Evolutionary conservation across 305 asterid genomes (phyloP), one percentile per base, ranked within the genome.

Genomic region (Euphrasia arctica): DNA sequence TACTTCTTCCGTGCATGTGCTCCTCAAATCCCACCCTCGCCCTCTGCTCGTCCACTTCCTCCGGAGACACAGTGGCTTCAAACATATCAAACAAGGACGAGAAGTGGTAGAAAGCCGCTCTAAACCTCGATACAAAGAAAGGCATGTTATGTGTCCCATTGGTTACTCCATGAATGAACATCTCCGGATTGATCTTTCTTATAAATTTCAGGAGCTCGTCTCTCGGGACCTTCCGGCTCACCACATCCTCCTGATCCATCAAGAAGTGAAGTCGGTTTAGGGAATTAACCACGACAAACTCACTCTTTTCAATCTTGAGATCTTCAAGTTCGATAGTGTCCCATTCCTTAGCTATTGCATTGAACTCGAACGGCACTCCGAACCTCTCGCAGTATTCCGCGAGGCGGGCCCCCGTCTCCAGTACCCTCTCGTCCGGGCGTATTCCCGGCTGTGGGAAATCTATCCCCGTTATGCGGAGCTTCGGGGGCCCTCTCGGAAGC

Each of bases 391-490:
- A 82, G 78, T 79, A 79, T 32, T 74, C 71, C 0, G 60, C 69
- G 0, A 82, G 79, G 1, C 88, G 81, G 64, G 36, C 88, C 88
- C 1, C 41, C 6, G 88, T 65, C 6, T 79, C 88, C 48, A 45
- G 76, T 0, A 82, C 80, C 59, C 88, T 25, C 72, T 73, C 88
- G 0, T 79, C 77, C 0, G 88, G 88, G 7, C 85, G 83, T 58
- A 82, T 77, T 0, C 88, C 85, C 12, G 78, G 54, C 54, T 75
- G 88, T 0, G 85, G 85, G 60, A 82, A 77, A 41, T 82, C 88
- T 2, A 79, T 82, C 27, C 88, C 88, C 0, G 88, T 82, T 54
- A 82, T 79, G 8, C 75, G 78, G 10, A 82, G 81, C 82, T 71
- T 75, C 0, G 83, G 85, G 15, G 88, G 76, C 0, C 88, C 88